A percentile compares a stretch with the other conserved stretches of the same genome.
These are phyloP conservation scores for Trichophyton rubrum DNA, from an alignment of 2,329 filamentous ascomycete genomes.

Conservation along the genomic window DNA sequence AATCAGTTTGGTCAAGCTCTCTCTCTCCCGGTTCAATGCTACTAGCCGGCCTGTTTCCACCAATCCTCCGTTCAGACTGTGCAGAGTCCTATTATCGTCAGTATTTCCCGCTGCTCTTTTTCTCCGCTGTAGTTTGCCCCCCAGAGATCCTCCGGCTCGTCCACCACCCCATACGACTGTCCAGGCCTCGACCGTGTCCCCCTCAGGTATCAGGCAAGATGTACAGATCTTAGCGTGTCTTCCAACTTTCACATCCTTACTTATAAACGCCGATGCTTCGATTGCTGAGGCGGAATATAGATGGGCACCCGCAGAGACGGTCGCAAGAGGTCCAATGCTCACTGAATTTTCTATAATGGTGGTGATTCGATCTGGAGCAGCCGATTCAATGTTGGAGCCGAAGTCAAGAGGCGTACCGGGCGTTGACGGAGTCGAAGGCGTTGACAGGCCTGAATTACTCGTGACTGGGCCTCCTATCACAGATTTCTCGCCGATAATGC, in stretches of 20 bases:
- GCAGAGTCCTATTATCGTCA: not conserved
- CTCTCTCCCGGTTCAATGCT: slow-evolving; percentile 54
- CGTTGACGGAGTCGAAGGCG: not conserved
- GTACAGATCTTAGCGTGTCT: slow-evolving; percentile 59
- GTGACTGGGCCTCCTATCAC: slow-evolving; percentile 34
- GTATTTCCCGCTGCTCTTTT: slow-evolving; percentile 26
- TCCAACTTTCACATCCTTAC: slow-evolving; percentile 24
- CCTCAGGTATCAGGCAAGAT: slow-evolving; percentile 46
- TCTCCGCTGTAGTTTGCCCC: slow-evolving; percentile 23
- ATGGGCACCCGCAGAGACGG: slow-evolving; percentile 27
- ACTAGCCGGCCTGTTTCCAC: slow-evolving; percentile 51
- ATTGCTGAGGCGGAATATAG: slow-evolving; percentile 28
- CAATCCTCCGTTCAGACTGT: slow-evolving; percentile 24
- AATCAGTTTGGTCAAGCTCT: slow-evolving; percentile 54
- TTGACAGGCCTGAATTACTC: slow-evolving; percentile 5
- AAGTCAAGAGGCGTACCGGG: not conserved
- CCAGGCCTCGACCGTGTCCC: slow-evolving; percentile 50
- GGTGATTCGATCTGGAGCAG: not conserved
- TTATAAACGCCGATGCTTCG: slow-evolving; percentile 35
- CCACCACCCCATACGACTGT: slow-evolving; percentile 59
- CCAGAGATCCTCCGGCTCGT: not conserved
- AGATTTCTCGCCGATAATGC: slow-evolving; percentile 61
- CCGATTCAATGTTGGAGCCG: not conserved
- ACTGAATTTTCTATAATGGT: slow-evolving; percentile 27
- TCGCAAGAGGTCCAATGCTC: slow-evolving; percentile 27